Percentiles rank a stretch among this genome's conserved stretches.
Conservation (phyloP, 371 early-diverging fungal species). For the Apophysomyces trapeziformis region DNA sequence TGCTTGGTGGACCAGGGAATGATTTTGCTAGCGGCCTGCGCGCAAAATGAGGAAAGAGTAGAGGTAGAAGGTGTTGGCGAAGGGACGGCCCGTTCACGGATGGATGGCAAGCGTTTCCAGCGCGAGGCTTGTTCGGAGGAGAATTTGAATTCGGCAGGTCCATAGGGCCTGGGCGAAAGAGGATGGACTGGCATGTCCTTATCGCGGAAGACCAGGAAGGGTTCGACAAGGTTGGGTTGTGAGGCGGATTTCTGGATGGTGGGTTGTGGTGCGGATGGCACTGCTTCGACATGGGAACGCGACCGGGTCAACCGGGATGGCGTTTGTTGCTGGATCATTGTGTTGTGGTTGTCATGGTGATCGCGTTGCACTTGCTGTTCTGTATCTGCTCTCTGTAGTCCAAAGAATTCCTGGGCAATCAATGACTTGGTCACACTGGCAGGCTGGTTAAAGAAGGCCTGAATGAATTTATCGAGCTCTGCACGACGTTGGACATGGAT, state of each 20-base stretch:
- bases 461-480: constrained; percentile 32
- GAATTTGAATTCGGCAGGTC: neutral
- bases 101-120: constrained; percentile 6
- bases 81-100: neutral
- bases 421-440: constrained; percentile 25
- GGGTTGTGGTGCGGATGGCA: neutral
- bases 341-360: constrained; percentile 16
- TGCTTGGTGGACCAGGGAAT: constrained; percentile 24
- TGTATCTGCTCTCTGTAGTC: constrained; percentile 27
- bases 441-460: constrained; percentile 26
- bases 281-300: constrained; percentile 12
- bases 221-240: constrained; percentile 1
- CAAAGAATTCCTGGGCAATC: constrained; percentile 37
- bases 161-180: constrained; percentile 11
- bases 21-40: constrained; percentile 22
- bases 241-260: constrained; percentile 6
- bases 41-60: constrained; percentile 13
- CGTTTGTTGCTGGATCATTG: neutral
- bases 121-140: neutral
- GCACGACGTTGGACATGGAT: constrained; percentile 21
- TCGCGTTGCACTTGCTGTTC: constrained; percentile 20
- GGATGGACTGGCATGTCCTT: constrained; percentile 7
- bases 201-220: neutral
- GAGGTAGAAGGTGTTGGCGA: constrained; percentile 12
- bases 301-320: constrained; percentile 5